Evolutionary conservation across 805 yeast genomes (phyloP), one percentile per base, ranked within the genome.

Genomic region (Candida silvatica): DNA sequence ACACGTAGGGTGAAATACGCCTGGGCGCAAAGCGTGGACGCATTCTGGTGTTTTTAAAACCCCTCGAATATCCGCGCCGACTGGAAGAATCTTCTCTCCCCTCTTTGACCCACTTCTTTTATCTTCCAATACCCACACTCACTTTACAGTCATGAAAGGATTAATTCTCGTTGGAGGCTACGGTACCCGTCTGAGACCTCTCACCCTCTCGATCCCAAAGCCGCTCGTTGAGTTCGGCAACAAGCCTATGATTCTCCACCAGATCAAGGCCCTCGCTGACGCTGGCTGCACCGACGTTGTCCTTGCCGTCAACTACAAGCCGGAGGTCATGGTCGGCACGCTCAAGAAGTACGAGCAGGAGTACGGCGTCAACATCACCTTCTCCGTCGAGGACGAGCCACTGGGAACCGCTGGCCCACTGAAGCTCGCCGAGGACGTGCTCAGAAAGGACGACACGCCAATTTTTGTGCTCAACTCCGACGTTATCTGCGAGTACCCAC

Each of bases 281-380:
- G 98, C 98, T 50, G 99, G 99, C 59, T 97, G 92, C 61, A 92
- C 95, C 41, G 99, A 92, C 65, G 88, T 92, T 52, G 98, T 92
- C 30, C 69, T 92, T 52, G 99, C 99, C 43, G 99, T 92, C 51
- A 92, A 92, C 79, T 92, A 92, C 79, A 82, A 96, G 66, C 98
- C 99, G 42, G 98, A 92, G 71, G 95, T 87, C 48, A 92, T 92
- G 99, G 97, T 90, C 47, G 79, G 83, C 50, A 81, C 97, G 42
- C 74, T 92, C 58, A 74, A 92, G 67, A 77, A 88, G 67, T 92
- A 90, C 75, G 97, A 92, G 70, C 69, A 80, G 58, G 86, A 80
- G 64, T 92, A 85, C 66, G 97, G 96, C 62, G 95, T 92, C 47
- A 69, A 71, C 52, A 92, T 92, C 67, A 87, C 97, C 38, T 92